Conservation (phyloP, 2,329 filamentous ascomycete species). For the Elsinoe necatrix region DNA sequence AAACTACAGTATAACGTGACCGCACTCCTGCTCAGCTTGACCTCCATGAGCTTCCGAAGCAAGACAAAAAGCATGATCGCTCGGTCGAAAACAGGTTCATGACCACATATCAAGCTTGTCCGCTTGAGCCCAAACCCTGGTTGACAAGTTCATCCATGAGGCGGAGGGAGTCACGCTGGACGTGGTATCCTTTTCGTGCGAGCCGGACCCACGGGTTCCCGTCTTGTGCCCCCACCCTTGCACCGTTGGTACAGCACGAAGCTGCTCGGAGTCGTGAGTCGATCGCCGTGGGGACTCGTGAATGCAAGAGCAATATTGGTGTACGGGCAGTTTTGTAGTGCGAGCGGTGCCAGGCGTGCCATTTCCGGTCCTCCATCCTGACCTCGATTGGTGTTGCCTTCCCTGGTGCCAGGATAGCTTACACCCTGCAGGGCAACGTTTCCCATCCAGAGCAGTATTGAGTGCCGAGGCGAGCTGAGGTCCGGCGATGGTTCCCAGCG, state of each 20-base stretch:
- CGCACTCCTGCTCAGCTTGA: not conserved
- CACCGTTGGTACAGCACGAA: too few species aligned
- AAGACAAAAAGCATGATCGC: not conserved
- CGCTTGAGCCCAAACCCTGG: not conserved
- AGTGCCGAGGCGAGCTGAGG: conserved; percentile 21
- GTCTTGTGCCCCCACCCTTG: not conserved
- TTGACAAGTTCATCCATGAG: not conserved
- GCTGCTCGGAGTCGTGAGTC: too few species aligned
- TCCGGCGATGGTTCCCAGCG: conserved; percentile 45
- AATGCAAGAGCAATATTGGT: conserved; percentile 19
- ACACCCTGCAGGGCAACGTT: conserved; percentile 22
- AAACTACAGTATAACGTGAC: not conserved
- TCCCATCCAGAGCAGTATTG: conserved; percentile 15
- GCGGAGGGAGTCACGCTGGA: not conserved
- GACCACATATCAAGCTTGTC: not conserved
- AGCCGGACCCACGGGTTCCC: not conserved
- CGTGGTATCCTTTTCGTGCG: not conserved
- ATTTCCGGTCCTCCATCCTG: conserved; percentile 21
- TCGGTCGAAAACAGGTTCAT: not conserved
- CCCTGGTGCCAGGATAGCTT: conserved; percentile 22
- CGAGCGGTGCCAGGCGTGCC: conserved; percentile 18
- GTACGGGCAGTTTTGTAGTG: conserved; percentile 17
- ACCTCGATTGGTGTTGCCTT: conserved; percentile 18
- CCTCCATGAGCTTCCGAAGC: not conserved
- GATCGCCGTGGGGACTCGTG: too few species aligned